Evolutionary conservation across 306 rosid species (phyloP), one percentile per base, ranked within the genome.

Genomic region (Cajanus cajan): DNA sequence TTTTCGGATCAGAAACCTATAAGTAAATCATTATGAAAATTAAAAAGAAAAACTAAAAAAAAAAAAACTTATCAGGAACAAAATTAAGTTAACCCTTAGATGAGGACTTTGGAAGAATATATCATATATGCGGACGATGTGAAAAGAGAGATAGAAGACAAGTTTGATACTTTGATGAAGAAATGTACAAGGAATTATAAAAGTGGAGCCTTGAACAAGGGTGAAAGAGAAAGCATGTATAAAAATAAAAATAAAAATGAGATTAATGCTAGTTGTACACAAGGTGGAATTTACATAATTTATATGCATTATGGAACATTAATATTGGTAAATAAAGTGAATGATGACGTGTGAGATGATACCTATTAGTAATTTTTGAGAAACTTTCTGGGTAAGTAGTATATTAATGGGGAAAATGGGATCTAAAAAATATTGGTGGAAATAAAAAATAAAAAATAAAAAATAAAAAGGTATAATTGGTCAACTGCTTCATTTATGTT

Each of bases 1-100:
- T 64, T n/a, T n/a, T 73, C 73, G 82, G 83, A 87, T 81, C 82
- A 75, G 69, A 80, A 70, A 82, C 18, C 51, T 44, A 41, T 10
- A 16, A 43, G 37, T 10, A 4, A 36, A 68, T 59, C 5, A 7
- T 14, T 39, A 14, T 68, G 39, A 34, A 40, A 77, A 18, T 22
- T 3, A 16, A 22, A 28, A 58, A 45, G 3, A 22, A 41, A 7
- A 28, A 3, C 8, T 2, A 16, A 33, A 39, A 33, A 19, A 10
- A 12, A 40, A 21, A 31, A 19, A 4, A 63, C 7, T 16, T 39
- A 39, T 13, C 14, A 9, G 25, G 22, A 24, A 34, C 59, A 36
- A 31, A 24, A 75, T n/a, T 4, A 31, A 24, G 71, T n/a, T 4
- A 67, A 72, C n/a, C 73, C 82, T 82, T 59, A 67, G 69, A 71